Conservation (phyloP, 2,329 filamentous ascomycete genomes). For the Alternaria consortialis region DNA sequence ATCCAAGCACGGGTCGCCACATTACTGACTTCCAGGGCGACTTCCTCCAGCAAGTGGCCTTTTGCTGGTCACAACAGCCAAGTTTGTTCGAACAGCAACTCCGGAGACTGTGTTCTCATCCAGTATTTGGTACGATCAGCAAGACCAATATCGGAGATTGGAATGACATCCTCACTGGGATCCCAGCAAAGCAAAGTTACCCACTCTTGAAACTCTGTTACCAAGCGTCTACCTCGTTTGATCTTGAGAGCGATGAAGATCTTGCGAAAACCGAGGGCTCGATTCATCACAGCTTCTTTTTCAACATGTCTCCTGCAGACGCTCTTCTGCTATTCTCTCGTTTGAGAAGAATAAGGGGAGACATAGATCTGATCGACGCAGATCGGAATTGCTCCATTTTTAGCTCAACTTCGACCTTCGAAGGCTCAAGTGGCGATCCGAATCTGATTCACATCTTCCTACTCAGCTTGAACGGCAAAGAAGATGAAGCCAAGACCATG, state of each 20-base stretch:
- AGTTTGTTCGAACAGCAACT: slow-evolving; percentile 31
- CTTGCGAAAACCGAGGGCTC: slow-evolving; percentile 19
- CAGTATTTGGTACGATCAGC: background rate
- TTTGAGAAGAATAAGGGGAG: slow-evolving; percentile 28
- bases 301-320: slow-evolving; percentile 18
- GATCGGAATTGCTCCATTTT: slow-evolving; percentile 13
- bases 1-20: slow-evolving; percentile 16
- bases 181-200: slow-evolving; percentile 26
- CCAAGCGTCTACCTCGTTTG: slow-evolving; percentile 13
- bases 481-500: slow-evolving; percentile 21
- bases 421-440: slow-evolving; percentile 19
- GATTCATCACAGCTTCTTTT: slow-evolving; percentile 16
- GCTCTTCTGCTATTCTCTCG: slow-evolving; percentile 33
- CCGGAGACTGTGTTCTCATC: slow-evolving; percentile 10
- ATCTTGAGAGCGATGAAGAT: slow-evolving; percentile 30
- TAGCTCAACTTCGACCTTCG: background rate
- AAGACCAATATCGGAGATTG: slow-evolving; percentile 2
- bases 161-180: slow-evolving; percentile 11
- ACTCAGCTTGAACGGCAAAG: slow-evolving; percentile 13
- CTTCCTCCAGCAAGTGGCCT: slow-evolving; percentile 29
- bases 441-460: slow-evolving; percentile 28
- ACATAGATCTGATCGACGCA: slow-evolving; percentile 22
- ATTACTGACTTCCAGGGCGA: slow-evolving; percentile 15
- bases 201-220: slow-evolving; percentile 30
- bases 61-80: slow-evolving; percentile 36